Evolutionary conservation across 805 yeast genomes (phyloP).

Genomic region (Teunomyces lycoperdinae): DNA sequence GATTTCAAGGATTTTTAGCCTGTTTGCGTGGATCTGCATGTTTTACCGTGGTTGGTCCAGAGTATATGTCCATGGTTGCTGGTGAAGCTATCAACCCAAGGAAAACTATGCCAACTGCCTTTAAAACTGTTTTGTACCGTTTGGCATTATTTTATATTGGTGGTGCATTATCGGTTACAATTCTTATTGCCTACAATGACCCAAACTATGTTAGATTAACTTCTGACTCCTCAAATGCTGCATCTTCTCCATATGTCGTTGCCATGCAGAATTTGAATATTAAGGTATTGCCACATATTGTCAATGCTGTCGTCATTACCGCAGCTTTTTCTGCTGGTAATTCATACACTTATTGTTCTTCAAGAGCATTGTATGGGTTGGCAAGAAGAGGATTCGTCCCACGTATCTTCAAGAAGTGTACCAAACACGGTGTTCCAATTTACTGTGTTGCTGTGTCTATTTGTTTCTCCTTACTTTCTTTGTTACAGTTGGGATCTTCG

Average conservation of each 20-base stretch:
- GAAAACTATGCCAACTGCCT: constrained; percentile 71
- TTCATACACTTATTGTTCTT: constrained; percentile 46
- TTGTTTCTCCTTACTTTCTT: constrained; percentile 60
- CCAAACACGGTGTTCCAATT: constrained; percentile 46
- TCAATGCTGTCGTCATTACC: constrained; percentile 41
- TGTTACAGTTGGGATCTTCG: constrained; percentile 51
- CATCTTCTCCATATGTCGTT: constrained; percentile 48
- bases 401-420: constrained; percentile 38
- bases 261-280: constrained; percentile 49
- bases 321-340: constrained; percentile 50
- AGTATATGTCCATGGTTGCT: constrained; percentile 79
- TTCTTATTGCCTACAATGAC: constrained; percentile 69
- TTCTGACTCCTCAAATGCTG: constrained; percentile 56
- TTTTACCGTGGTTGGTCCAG: constrained; percentile 85
- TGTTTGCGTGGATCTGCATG: constrained; percentile 64
- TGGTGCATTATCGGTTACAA: constrained; percentile 77
- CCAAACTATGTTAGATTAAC: constrained; percentile 53
- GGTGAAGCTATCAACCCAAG: constrained; percentile 77
- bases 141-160: constrained; percentile 65
- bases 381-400: constrained; percentile 50
- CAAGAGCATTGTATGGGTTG: constrained; percentile 47
- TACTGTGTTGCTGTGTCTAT: constrained; percentile 42
- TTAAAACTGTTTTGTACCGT: constrained; percentile 69
- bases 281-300: constrained; percentile 42
- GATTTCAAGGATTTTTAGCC: constrained; percentile 69